Evolutionary conservation across 2,329 filamentous ascomycete species (phyloP).

Genomic region (Aspergillus transmontanensis): DNA sequence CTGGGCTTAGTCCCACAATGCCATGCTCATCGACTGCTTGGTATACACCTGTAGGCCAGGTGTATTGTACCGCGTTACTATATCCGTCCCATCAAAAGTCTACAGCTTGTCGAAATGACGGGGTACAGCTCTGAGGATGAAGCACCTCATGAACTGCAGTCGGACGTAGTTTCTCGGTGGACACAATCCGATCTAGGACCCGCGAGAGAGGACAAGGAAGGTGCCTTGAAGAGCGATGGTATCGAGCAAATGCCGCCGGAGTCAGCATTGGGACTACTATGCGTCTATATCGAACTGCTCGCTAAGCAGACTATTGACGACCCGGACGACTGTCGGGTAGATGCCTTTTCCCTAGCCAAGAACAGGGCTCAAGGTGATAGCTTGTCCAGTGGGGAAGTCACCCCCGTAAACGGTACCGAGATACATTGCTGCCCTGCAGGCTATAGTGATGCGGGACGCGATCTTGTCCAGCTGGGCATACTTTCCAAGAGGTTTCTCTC

Average conservation of each 20-base stretch:
- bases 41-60: constrained; percentile 32
- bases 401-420: constrained; percentile 31
- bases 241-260: constrained; percentile 72
- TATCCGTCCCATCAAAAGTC: constrained; percentile 10
- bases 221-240: constrained; percentile 10
- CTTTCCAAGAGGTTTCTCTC: constrained; percentile 93
- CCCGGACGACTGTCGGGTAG: constrained; percentile 33
- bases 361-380: constrained; percentile 43
- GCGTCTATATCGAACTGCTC: constrained; percentile 63
- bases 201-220: neutral
- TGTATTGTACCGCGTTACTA: constrained; percentile 18
- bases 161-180: neutral
- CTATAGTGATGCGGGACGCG: constrained; percentile 60
- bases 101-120: constrained; percentile 27
- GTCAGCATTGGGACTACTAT: constrained; percentile 78
- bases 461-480: constrained; percentile 77
- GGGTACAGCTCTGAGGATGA: constrained; percentile 5
- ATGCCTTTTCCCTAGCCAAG: constrained; percentile 53
- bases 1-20: constrained; percentile 35
- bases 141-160: neutral
- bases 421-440: constrained; percentile 39
- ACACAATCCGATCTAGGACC: neutral
- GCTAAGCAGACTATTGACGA: constrained; percentile 60
- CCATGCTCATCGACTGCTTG: constrained; percentile 28
- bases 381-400: constrained; percentile 24